Conservation (phyloP, 495 filamentous ascomycete genomes). For the Penicillium diatomitis region DNA sequence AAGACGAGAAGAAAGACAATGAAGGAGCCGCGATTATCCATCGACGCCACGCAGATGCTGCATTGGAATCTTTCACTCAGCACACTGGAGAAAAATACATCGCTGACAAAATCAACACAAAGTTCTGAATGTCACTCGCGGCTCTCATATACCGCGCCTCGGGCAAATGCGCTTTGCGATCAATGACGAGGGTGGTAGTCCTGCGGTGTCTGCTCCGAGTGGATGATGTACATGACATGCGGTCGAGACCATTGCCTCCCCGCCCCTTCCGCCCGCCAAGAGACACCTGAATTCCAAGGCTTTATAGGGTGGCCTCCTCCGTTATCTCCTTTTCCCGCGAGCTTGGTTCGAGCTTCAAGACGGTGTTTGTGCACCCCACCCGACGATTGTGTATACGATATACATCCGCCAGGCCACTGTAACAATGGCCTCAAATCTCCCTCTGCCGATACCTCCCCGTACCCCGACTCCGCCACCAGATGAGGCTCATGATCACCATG, state of each 20-base stretch:
- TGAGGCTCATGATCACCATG: conserved; percentile 28
- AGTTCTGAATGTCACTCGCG: neutral
- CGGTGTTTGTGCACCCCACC: conserved; percentile 34
- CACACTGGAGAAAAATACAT: conserved; percentile 14
- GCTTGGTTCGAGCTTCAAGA: conserved; percentile 34
- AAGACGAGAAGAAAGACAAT: conserved; percentile 42
- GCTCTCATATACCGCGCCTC: neutral
- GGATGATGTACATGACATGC: conserved; percentile 32
- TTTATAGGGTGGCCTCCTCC: conserved; percentile 1
- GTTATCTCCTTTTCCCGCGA: conserved; percentile 24
- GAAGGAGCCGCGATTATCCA: conserved; percentile 43
- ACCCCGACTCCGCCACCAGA: conserved; percentile 63
- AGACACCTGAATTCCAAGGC: conserved; percentile 6
- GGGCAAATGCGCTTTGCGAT: conserved; percentile 4
- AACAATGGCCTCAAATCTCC: conserved; percentile 49
- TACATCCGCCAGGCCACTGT: conserved; percentile 4
- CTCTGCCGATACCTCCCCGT: conserved; percentile 55
- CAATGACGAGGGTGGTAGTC: conserved; percentile 22
- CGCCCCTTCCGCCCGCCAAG: conserved; percentile 11
- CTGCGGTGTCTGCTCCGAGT: conserved; percentile 11
- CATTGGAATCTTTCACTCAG: conserved; percentile 25
- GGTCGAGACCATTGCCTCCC: conserved; percentile 14
- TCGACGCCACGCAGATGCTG: conserved; percentile 25
- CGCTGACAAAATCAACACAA: conserved; percentile 9
- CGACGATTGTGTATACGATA: neutral